Percentiles rank a stretch among this genome's conserved stretches.
Evolutionary conservation across 257 asterid species (phyloP).

Genomic region (Eucommia ulmoides): DNA sequence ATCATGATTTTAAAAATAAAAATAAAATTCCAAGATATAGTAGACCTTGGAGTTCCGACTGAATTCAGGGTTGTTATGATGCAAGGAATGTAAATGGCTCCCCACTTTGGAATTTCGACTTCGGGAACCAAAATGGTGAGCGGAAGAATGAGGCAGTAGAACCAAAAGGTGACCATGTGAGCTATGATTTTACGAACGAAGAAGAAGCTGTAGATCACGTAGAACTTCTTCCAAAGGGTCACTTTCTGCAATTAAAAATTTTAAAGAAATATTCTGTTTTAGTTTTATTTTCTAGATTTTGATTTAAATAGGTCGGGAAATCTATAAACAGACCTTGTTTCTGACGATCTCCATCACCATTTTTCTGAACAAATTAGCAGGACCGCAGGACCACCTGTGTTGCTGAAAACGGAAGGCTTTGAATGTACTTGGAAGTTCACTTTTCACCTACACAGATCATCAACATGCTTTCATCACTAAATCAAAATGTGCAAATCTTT

Average conservation of each 20-base stretch:
- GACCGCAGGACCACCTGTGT: conserved; percentile 98
- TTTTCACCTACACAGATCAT: conserved; percentile 41
- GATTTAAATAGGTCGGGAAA: not conserved
- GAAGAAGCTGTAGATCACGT: conserved; percentile 97
- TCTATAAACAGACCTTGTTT: conserved; percentile 47
- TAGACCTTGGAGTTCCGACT: conserved; percentile 88
- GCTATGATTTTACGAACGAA: conserved; percentile 89
- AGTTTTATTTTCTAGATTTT: not conserved
- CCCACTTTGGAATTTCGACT: conserved; percentile 55
- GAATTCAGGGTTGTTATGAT: conserved; percentile 74
- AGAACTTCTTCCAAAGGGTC: conserved; percentile 65
- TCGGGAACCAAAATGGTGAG: conserved; percentile 42
- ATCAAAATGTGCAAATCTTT: not conserved
- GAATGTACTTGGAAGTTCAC: conserved; percentile 93
- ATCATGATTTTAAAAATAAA: not conserved
- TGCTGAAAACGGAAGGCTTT: conserved; percentile 95
- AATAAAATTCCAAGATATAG: not conserved
- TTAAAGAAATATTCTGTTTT: not conserved
- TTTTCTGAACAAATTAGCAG: conserved; percentile 85
- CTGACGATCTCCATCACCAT: conserved; percentile 72
- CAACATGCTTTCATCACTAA: too few relatives aligned
- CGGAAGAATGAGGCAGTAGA: conserved; percentile 55
- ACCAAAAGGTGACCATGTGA: conserved; percentile 82
- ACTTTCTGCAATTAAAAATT: conserved; percentile 47
- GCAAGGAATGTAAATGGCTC: conserved; percentile 86